Conservation (phyloP, 495 filamentous ascomycete species). For the Talaromyces ruber region DNA sequence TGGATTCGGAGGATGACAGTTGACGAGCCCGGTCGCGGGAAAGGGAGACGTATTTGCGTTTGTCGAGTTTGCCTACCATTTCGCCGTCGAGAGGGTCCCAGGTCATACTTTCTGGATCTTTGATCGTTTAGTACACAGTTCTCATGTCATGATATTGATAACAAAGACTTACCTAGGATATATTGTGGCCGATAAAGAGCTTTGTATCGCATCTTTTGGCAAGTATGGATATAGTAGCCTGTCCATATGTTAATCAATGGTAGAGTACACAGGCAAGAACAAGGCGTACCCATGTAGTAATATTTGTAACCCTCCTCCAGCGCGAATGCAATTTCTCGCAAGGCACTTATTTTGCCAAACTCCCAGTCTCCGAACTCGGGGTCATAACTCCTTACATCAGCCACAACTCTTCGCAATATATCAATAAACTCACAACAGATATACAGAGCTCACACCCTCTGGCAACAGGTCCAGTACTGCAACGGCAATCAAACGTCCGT, state of each 20-base stretch:
- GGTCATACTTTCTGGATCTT: slow-evolving; percentile 62
- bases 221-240: slow-evolving; percentile 66
- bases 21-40: slow-evolving; percentile 34
- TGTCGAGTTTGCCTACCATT: slow-evolving; percentile 53
- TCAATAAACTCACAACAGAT: slow-evolving; percentile 59
- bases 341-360: slow-evolving; percentile 81
- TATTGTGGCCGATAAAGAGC: slow-evolving; percentile 76
- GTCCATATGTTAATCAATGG: slow-evolving; percentile 2
- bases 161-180: slow-evolving; percentile 59
- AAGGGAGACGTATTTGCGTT: slow-evolving; percentile 59
- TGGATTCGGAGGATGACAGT: neutral
- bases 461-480: slow-evolving; percentile 85
- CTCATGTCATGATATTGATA: neutral
- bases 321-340: slow-evolving; percentile 76
- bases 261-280: neutral
- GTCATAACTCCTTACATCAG: slow-evolving; percentile 50
- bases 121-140: neutral
- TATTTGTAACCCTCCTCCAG: slow-evolving; percentile 64
- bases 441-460: slow-evolving; percentile 82
- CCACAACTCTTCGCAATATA: neutral
- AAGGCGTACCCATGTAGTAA: slow-evolving; percentile 65
- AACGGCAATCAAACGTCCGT: slow-evolving; percentile 80
- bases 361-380: slow-evolving; percentile 69
- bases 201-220: slow-evolving; percentile 84
- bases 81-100: slow-evolving; percentile 73